phyloP scores from a whole-genome alignment of 495 filamentous ascomycete species.

The Neurospora tetrasperma region DNA sequence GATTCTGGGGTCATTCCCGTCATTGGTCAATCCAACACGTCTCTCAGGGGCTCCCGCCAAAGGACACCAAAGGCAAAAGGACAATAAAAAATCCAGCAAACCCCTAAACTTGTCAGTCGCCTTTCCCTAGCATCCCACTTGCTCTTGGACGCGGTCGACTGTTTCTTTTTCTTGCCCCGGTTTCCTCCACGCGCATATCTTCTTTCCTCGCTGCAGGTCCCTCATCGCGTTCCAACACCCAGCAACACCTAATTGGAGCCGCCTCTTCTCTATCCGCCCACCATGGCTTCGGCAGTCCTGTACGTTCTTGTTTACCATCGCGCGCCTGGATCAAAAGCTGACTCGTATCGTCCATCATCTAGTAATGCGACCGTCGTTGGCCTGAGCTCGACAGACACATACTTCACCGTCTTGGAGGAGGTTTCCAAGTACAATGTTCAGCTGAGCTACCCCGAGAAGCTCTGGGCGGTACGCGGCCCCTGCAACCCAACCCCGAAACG shows the following conservation, averaged over 20 bases:
- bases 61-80: background rate
- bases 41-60: slow-evolving; percentile 3
- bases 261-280: slow-evolving; percentile 7
- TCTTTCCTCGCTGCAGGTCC: background rate
- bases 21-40: slow-evolving; percentile 3
- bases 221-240: background rate
- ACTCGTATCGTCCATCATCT: slow-evolving; percentile 22
- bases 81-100: slow-evolving; percentile 19
- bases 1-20: slow-evolving; percentile 19
- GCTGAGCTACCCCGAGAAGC: slow-evolving; percentile 69
- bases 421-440: slow-evolving; percentile 80
- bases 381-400: slow-evolving; percentile 45
- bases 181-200: background rate
- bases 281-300: slow-evolving; percentile 31
- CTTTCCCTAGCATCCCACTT: background rate
- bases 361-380: slow-evolving; percentile 41
- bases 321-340: slow-evolving; percentile 5
- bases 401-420: slow-evolving; percentile 76
- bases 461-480: slow-evolving; percentile 68
- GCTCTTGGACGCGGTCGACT: background rate
- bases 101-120: slow-evolving; percentile 7
- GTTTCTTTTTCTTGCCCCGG: slow-evolving; percentile 6
- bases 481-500: background rate
- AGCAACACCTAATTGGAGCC: background rate
- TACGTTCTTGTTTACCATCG: slow-evolving; percentile 14